Evolutionary conservation across 2,329 filamentous ascomycete genomes (phyloP).

Genomic region (Colletotrichum sojae): DNA sequence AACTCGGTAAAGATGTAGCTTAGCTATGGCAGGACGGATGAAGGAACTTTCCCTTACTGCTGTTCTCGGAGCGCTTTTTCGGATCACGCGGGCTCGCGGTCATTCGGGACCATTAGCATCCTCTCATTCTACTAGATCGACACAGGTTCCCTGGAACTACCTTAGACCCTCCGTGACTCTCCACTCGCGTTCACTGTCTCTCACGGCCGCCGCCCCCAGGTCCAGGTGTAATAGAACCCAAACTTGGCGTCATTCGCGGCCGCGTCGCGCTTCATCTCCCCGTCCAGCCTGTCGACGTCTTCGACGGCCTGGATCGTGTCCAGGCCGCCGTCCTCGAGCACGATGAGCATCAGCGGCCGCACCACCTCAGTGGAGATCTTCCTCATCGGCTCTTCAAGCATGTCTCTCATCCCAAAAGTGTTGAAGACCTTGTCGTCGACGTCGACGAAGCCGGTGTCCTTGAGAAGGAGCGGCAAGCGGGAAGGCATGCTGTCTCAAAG

Average conservation of each 20-base stretch:
- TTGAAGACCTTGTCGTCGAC: constrained; percentile 19
- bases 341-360: constrained; percentile 1
- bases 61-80: too few relatives aligned
- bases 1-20: too few relatives aligned
- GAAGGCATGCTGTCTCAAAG: constrained; percentile 6
- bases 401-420: constrained; percentile 11
- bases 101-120: too few relatives aligned
- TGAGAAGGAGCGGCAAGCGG: not conserved
- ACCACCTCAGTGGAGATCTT: constrained; percentile 6
- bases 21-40: too few relatives aligned
- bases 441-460: constrained; percentile 10
- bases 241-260: not conserved
- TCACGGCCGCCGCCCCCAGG: constrained; percentile 20
- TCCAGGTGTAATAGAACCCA: constrained; percentile 9
- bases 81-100: too few relatives aligned
- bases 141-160: too few relatives aligned
- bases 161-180: too few relatives aligned
- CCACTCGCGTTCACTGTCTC: not conserved
- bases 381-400: constrained; percentile 14
- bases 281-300: constrained; percentile 16
- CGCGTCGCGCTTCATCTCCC: not conserved
- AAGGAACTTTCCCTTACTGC: too few relatives aligned
- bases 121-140: too few relatives aligned
- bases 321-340: constrained; percentile 10
- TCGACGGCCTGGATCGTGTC: not conserved